Evolutionary conservation across 805 yeast genomes (phyloP), one percentile per base, ranked within the genome.

Genomic region (Jamesozyma hellenica): DNA sequence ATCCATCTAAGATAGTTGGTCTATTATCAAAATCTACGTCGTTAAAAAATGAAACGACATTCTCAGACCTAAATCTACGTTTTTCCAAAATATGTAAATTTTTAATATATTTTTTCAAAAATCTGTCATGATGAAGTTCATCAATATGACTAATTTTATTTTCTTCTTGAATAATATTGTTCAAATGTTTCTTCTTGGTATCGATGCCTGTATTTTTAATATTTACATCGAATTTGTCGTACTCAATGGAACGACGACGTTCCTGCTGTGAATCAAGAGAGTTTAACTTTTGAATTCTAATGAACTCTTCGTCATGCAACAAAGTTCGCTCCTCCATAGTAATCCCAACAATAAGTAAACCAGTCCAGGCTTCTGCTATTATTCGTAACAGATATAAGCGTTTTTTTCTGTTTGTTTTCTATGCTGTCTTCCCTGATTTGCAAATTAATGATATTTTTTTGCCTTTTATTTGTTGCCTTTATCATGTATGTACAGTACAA

Each of bases 1-100:
- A 46, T 15, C 68, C 61, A 53, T 79, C 87, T 47, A 79, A 67
- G 17, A 79, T 73, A 10, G 73, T 59, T 5, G 70, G 55, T 21
- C 70, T 50, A 8, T 63, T 53, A 17, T 48, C 50, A 49, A 76
- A 75, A 28, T 67, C 65, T 15, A 74, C 64, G 52, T 77, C 83
- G 2, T 69, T 67, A 49, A 77, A 75, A 40, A 72, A 66, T 4
- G 79, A 75, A 28, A 71, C 55, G 43, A 64, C 32, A 13, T 37
- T 32, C 15, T 41, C 44, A n/a, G 31, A 34, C 17, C 40, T 34
- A 18, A 38, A 43, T 30, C 45, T 38, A 21, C 43, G 39, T 28
- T 43, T 43, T 19, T 45, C 46, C 14, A 34, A 32, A 13, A 27
- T 18, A 34, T 42, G 46, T 18, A 44, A 31, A 38, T 38, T 42